Base-by-base conservation (phyloP, 164 flowering plant species). In the Litsea cubeba region DNA sequence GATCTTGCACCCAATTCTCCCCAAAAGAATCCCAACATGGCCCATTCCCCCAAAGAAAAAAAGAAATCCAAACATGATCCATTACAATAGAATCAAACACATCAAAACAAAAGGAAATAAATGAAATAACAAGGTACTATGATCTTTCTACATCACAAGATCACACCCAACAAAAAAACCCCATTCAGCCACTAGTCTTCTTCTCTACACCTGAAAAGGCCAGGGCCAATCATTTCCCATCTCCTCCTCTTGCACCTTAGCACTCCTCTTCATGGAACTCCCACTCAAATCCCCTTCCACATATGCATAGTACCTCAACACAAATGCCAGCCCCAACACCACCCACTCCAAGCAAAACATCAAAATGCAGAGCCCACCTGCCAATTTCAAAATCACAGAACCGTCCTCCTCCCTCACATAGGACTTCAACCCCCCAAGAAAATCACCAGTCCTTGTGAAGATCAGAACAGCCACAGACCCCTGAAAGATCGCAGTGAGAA, bases 341-440 rank as follows among this genome's bases (percentile, higher is more conserved):
- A 88, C 83, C 96, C 93, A 89, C 78, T 89, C 93, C 75, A 91
- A 69, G 77, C 91, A 88, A 60, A 91, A 91, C 46, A 83, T 79
- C 71, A 76, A 18, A 5, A 81, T 60, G 50, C 80, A 81, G 73
- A 83, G 54, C 74, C 89, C 88, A 46, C 95, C 95, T 12, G 83
- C 90, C 75, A 90, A 50, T 70, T 82, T 88, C 80, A 92, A 58
- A 2, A 92, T 90, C 82, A 87, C 82, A 0, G 70, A 81, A 0
- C 79, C 95, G 63, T 90, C 93, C n/a, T 90, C 89, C 50, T 87
- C 92, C 75, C 88, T 81, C 58, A 92, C 93, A 58, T 90, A 90
- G 0, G 89, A 83, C 71, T 87, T 87, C 76, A 92, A 68, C 32
- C 78, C 57, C 23, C 84, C 80, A 1, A 92, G 72, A 66, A 92